phyloP scores from a whole-genome alignment of 805 yeast genomes.

The Barnettozyma californica region DNA sequence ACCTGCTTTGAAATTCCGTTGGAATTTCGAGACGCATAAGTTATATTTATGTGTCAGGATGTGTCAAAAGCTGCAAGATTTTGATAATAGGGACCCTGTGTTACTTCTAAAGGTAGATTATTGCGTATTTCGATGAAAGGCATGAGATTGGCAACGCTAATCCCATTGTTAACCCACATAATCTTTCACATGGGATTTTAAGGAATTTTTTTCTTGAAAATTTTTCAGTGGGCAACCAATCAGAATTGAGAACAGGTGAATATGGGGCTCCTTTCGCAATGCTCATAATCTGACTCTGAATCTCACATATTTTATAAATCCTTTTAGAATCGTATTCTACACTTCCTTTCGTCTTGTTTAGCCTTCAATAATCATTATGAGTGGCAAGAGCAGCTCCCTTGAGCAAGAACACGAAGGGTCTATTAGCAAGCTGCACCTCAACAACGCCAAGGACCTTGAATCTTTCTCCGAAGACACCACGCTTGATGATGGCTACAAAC shows the following conservation, averaged over 20 bases:
- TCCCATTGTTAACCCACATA: neutral
- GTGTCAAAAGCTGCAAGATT: neutral
- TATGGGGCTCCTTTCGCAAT: neutral
- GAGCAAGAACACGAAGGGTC: neutral
- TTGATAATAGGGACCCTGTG: neutral
- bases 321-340: neutral
- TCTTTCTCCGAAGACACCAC: neutral
- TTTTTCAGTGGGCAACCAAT: neutral
- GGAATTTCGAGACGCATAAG: constrained; percentile 1
- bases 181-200: neutral
- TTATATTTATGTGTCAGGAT: neutral
- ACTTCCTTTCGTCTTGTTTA: neutral
- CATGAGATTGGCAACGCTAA: neutral
- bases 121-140: neutral
- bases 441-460: neutral
- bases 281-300: neutral
- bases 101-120: neutral
- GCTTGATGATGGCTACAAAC: constrained; percentile 14
- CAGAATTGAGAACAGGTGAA: neutral
- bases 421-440: neutral
- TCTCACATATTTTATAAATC: too few species aligned
- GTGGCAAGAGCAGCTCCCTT: neutral
- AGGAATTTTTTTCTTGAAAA: neutral
- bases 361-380: neutral
- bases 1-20: neutral